These are phyloP conservation scores for Penicillium hesseltinei DNA, from an alignment of 2,329 filamentous ascomycete genomes.

Conservation along the genomic window DNA sequence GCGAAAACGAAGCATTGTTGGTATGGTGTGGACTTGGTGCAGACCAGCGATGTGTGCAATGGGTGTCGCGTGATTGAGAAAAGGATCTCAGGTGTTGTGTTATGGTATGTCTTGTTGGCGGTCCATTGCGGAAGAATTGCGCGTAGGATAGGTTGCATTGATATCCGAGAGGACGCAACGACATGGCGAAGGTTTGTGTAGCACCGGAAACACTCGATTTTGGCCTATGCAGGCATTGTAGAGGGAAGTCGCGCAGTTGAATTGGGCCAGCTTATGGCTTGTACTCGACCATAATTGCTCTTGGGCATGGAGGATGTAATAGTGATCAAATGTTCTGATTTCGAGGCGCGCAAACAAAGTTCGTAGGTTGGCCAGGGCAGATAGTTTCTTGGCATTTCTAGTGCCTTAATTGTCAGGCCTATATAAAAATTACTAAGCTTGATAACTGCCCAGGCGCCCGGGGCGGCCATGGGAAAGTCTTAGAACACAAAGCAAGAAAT, in stretches of 20 bases:
- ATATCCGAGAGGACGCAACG: constrained; percentile 4
- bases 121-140: background rate
- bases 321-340: background rate
- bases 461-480: background rate
- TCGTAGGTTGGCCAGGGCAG: background rate
- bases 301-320: background rate
- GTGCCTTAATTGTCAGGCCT: background rate
- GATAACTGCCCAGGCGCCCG: background rate
- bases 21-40: background rate
- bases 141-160: background rate
- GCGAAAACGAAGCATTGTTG: background rate
- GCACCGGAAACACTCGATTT: background rate
- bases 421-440: background rate
- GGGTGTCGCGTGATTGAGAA: background rate
- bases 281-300: background rate
- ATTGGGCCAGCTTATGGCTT: background rate
- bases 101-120: background rate
- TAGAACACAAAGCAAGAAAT: background rate
- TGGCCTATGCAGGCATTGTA: constrained; percentile 5
- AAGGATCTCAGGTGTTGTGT: background rate
- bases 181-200: constrained; percentile 4
- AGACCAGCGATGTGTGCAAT: background rate
- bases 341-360: background rate
- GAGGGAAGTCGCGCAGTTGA: background rate
- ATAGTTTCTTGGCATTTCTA: background rate